A percentile compares a stretch with the other conserved stretches of the same genome.
Conservation (phyloP, 208 protist genomes). For the Crithidia mellificae region DNA sequence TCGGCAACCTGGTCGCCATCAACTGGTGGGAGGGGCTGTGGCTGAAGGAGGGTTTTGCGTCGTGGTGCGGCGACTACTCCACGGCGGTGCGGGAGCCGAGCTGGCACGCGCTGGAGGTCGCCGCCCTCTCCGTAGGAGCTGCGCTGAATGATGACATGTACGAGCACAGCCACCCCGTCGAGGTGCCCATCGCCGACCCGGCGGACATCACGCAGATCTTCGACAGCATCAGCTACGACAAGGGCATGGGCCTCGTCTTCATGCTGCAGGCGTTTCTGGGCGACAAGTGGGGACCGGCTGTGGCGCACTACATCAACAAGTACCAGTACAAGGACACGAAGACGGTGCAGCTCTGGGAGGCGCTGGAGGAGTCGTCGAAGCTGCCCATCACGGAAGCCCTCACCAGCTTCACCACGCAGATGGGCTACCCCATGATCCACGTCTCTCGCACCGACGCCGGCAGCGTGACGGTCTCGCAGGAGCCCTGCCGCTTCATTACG, state of each 20-base stretch:
- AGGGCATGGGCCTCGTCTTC: slow-evolving; percentile 93
- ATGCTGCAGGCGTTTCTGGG: slow-evolving; percentile 94
- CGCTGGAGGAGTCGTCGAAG: slow-evolving; percentile 83
- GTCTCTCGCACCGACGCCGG: slow-evolving; percentile 34
- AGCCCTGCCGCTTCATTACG: slow-evolving; percentile 67
- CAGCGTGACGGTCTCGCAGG: slow-evolving; percentile 36
- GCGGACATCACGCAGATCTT: slow-evolving; percentile 97
- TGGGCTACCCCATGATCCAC: slow-evolving; percentile 93
- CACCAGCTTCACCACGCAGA: slow-evolving; percentile 91
- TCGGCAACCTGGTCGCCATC: slow-evolving; percentile 99
- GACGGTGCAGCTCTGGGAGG: slow-evolving; percentile 95
- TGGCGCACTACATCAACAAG: slow-evolving; percentile 92
- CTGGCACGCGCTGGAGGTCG: slow-evolving; percentile 90
- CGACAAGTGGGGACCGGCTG: slow-evolving; percentile 83
- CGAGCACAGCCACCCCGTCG: slow-evolving; percentile 94
- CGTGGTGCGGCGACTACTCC: slow-evolving; percentile 93
- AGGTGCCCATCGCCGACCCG: slow-evolving; percentile 92
- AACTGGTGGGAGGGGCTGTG: slow-evolving; percentile 98
- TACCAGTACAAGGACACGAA: slow-evolving; percentile 91
- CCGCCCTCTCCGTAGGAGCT: slow-evolving; percentile 48
- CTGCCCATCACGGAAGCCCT: slow-evolving; percentile 87
- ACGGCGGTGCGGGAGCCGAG: slow-evolving; percentile 76
- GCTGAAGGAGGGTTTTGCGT: slow-evolving; percentile 99
- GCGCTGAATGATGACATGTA: slow-evolving; percentile 92
- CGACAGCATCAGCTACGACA: slow-evolving; percentile 96